Conservation (phyloP, 768 basidiomycete species). For the Hypholoma fasciculare region DNA sequence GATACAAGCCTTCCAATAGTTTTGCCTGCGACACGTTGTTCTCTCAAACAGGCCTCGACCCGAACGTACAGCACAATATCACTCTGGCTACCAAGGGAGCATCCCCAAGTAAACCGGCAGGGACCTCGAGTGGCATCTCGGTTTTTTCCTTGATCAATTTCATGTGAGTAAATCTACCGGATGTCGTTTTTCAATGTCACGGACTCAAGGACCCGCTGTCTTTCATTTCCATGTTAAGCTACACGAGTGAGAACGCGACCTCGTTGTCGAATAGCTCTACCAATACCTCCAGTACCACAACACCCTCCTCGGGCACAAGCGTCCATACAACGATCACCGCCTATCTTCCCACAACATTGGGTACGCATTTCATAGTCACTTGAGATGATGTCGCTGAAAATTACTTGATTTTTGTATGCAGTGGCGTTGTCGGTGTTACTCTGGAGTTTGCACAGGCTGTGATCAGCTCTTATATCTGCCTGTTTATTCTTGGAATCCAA, state of each 20-base stretch:
- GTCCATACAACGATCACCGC: no score
- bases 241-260: background rate
- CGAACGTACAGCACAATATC: background rate
- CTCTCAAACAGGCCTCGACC: slow-evolving; percentile 2
- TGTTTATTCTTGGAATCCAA: no score
- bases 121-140: background rate
- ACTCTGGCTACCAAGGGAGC: background rate
- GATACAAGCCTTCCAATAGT: background rate
- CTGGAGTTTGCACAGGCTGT: no score
- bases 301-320: background rate
- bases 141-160: slow-evolving; percentile 4
- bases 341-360: no score
- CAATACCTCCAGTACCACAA: background rate
- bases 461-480: no score
- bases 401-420: no score
- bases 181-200: background rate
- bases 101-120: background rate
- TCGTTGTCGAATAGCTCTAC: background rate
- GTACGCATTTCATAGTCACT: no score
- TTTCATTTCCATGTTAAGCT: background rate
- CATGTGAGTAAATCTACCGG: slow-evolving; percentile 6
- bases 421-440: no score
- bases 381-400: no score
- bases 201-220: background rate
- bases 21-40: background rate